phyloP scores from a whole-genome alignment of 257 asterid species.

The Haberlea rhodopensis region DNA sequence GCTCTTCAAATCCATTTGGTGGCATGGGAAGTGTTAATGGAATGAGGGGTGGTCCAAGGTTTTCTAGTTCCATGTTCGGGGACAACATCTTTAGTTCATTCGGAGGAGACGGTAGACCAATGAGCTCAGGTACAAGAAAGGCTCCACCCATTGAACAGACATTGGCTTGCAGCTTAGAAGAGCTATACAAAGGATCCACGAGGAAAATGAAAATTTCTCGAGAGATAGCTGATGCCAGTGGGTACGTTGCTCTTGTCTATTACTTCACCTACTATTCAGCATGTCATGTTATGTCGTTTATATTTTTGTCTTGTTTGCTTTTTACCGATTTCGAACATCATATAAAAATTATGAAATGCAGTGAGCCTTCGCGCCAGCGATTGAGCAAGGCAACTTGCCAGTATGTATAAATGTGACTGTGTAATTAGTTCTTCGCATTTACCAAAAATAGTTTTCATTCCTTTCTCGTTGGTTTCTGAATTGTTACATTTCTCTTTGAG shows the following conservation, averaged over 20 bases:
- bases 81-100: slow-evolving; percentile 74
- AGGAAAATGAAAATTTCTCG: slow-evolving; percentile 91
- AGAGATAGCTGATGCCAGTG: slow-evolving; percentile 80
- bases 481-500: slow-evolving; percentile 3
- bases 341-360: too few species aligned
- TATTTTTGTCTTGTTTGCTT: too few species aligned
- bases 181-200: slow-evolving; percentile 79
- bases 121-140: slow-evolving; percentile 60
- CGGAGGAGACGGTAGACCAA: slow-evolving; percentile 59
- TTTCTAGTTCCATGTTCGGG: slow-evolving; percentile 69
- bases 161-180: slow-evolving; percentile 75
- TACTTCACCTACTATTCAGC: too few species aligned
- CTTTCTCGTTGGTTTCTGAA: background rate
- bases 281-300: background rate
- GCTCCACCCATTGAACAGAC: slow-evolving; percentile 67
- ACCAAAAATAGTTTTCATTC: too few species aligned
- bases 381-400: too few species aligned
- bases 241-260: slow-evolving; percentile 51
- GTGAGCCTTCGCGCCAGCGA: too few species aligned
- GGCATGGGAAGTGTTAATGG: slow-evolving; percentile 66
- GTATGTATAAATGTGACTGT: too few species aligned
- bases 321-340: too few species aligned
- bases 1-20: slow-evolving; percentile 66
- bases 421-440: too few species aligned
- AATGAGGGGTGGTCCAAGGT: slow-evolving; percentile 57